Conservation (phyloP, 192 early-diverging fungal species). For the Cladochytrium replicatum region DNA sequence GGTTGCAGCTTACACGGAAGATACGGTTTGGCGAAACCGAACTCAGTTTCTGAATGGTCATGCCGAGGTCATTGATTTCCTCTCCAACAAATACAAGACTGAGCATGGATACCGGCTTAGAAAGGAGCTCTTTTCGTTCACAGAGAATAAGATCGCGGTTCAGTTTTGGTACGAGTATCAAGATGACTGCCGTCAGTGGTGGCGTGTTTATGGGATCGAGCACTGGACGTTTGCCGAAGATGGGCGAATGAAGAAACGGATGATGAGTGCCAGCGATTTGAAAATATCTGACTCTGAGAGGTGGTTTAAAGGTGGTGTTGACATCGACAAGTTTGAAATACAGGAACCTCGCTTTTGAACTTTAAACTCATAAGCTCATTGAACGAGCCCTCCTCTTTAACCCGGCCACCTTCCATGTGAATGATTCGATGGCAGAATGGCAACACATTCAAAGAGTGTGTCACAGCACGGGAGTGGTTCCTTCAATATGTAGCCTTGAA, state of each 20-base stretch:
- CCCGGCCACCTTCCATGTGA: conserved; percentile 50
- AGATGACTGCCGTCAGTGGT: conserved; percentile 23
- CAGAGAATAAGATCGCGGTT: conserved; percentile 36
- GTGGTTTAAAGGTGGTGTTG: conserved; percentile 20
- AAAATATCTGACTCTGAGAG: conserved; percentile 6
- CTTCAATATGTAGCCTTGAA: too few relatives aligned
- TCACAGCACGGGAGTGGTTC: too few relatives aligned
- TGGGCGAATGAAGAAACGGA: conserved; percentile 11
- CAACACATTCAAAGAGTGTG: conserved; percentile 61
- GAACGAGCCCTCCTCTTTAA: conserved; percentile 51
- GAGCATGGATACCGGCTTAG: conserved; percentile 31
- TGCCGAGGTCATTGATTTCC: conserved; percentile 17
- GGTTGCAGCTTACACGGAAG: conserved; percentile 15
- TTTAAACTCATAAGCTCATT: conserved; percentile 33
- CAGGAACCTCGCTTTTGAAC: conserved; percentile 2
- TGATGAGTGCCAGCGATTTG: conserved; percentile 13
- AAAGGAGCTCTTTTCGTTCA: conserved; percentile 37
- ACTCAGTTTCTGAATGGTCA: conserved; percentile 28
- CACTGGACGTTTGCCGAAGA: conserved; percentile 19
- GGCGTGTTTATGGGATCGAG: conserved; percentile 16
- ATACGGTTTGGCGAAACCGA: conserved; percentile 31
- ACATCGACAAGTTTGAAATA: conserved; percentile 9
- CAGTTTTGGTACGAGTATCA: conserved; percentile 40
- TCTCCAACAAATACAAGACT: conserved; percentile 29
- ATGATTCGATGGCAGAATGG: conserved; percentile 61